Conservation (phyloP, 2,329 filamentous ascomycete genomes). For the Orbilia quercus region DNA sequence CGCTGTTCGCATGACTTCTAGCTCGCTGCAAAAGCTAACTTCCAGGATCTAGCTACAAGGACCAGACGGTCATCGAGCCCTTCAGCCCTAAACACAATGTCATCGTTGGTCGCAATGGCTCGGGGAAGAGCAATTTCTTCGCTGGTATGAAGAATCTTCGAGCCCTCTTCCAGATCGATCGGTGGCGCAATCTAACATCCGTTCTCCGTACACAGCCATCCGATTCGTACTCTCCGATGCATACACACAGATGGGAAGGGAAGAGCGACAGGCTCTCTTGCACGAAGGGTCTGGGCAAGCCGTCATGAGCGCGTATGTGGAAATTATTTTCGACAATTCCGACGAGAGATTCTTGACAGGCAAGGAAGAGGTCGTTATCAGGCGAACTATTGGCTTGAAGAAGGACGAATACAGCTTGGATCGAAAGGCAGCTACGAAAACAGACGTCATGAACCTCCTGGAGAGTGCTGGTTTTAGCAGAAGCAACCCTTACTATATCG, state of each 20-base stretch:
- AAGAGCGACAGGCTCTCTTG: slow-evolving; percentile 94
- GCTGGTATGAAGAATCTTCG: slow-evolving; percentile 65
- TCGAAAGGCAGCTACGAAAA: slow-evolving; percentile 93
- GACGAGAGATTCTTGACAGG: slow-evolving; percentile 95
- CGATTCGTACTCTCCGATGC: slow-evolving; percentile 98
- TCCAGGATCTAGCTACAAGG: slow-evolving; percentile 81
- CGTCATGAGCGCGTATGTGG: slow-evolving; percentile 99
- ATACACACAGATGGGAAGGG: slow-evolving; percentile 93
- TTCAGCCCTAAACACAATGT: slow-evolving; percentile 98
- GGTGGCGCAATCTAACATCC: slow-evolving; percentile 13
- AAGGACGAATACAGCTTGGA: slow-evolving; percentile 99
- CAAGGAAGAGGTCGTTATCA: slow-evolving; percentile 87
- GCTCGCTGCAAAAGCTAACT: slow-evolving; percentile 41
- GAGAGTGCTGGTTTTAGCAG: slow-evolving; percentile 96
- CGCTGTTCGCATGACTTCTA: slow-evolving; percentile 25
- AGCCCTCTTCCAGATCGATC: not conserved
- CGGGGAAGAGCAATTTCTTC: slow-evolving; percentile 99
- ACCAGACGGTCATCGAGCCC: slow-evolving; percentile 97
- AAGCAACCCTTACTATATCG: slow-evolving; percentile 99
- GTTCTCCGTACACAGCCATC: slow-evolving; percentile 71
- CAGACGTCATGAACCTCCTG: slow-evolving; percentile 92
- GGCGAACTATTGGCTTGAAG: slow-evolving; percentile 94
- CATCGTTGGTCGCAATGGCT: slow-evolving; percentile 98
- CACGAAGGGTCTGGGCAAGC: slow-evolving; percentile 98
- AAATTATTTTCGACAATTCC: slow-evolving; percentile 98